Conservation (phyloP, 2,329 filamentous ascomycete species). For the Lecanosticta acicola region DNA sequence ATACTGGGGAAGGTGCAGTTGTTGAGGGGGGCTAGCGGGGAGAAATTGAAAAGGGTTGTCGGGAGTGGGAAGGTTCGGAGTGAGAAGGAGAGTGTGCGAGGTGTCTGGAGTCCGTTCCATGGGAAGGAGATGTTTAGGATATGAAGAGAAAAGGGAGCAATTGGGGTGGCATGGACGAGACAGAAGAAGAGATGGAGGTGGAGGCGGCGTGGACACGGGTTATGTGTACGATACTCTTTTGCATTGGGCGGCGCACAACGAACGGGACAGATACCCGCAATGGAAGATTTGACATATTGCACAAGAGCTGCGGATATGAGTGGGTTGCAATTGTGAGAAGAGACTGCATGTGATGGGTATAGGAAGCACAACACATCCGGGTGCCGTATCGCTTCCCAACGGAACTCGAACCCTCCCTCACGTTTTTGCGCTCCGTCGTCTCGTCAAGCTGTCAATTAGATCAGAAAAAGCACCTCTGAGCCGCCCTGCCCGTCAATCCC, state of each 20-base stretch:
- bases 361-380: too few relatives aligned
- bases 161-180: too few relatives aligned
- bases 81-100: conserved; percentile 59
- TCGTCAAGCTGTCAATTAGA: too few relatives aligned
- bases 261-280: conserved; percentile 4
- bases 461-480: neutral
- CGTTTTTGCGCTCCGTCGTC: too few relatives aligned
- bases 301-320: neutral
- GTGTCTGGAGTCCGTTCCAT: conserved; percentile 61
- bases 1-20: conserved; percentile 74
- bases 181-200: too few relatives aligned
- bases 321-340: too few relatives aligned
- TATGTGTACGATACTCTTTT: conserved; percentile 2
- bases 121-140: conserved; percentile 43
- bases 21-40: conserved; percentile 67
- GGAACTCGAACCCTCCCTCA: too few relatives aligned
- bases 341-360: too few relatives aligned
- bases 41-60: conserved; percentile 56
- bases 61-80: conserved; percentile 54
- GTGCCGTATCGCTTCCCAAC: too few relatives aligned
- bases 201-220: too few relatives aligned
- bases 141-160: too few relatives aligned
- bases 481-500: conserved; percentile 7
- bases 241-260: conserved; percentile 9
- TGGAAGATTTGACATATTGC: neutral